These are phyloP conservation scores for Orobanche coerulescens DNA, from an alignment of 257 asterid species.

Conservation along the genomic window DNA sequence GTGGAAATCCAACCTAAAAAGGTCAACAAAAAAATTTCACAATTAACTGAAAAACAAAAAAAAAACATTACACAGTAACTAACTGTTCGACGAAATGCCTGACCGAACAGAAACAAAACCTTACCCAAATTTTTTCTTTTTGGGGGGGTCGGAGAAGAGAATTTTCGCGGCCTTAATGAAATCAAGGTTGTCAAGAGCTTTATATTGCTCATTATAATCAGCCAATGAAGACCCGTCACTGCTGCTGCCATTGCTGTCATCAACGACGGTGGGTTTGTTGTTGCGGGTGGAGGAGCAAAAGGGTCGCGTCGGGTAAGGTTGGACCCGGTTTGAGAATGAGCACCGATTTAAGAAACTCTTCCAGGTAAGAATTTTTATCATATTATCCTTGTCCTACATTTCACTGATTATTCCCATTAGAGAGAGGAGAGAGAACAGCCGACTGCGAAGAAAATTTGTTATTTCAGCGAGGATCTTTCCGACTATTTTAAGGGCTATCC, in stretches of 20 bases:
- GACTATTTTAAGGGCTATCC: too few species aligned
- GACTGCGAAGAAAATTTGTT: neutral
- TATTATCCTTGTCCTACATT: constrained; percentile 24
- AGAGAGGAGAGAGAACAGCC: neutral
- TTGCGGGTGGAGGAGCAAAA: constrained; percentile 29
- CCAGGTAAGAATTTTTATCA: constrained; percentile 34
- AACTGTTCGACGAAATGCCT: constrained; percentile 25
- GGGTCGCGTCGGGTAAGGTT: constrained; percentile 21
- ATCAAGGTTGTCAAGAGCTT: constrained; percentile 56
- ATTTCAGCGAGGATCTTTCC: too few species aligned
- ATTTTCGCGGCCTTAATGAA: constrained; percentile 62
- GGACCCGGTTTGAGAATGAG: constrained; percentile 17
- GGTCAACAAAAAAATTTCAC: constrained; percentile 13
- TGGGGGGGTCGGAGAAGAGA: constrained; percentile 48
- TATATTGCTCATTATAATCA: constrained; percentile 47
- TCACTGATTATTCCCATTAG: neutral
- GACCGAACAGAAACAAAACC: neutral
- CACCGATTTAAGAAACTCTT: constrained; percentile 34
- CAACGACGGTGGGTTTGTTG: constrained; percentile 28
- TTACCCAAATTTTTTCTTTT: constrained; percentile 73
- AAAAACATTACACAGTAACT: neutral
- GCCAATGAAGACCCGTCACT: constrained; percentile 33
- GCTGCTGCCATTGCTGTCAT: constrained; percentile 20
- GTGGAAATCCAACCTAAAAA: constrained; percentile 79
- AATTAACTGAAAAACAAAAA: constrained; percentile 2